Evolutionary conservation across 2,329 filamentous ascomycete species (phyloP), one percentile per base, ranked within the genome.

Genomic region (Diplodia corticola): DNA sequence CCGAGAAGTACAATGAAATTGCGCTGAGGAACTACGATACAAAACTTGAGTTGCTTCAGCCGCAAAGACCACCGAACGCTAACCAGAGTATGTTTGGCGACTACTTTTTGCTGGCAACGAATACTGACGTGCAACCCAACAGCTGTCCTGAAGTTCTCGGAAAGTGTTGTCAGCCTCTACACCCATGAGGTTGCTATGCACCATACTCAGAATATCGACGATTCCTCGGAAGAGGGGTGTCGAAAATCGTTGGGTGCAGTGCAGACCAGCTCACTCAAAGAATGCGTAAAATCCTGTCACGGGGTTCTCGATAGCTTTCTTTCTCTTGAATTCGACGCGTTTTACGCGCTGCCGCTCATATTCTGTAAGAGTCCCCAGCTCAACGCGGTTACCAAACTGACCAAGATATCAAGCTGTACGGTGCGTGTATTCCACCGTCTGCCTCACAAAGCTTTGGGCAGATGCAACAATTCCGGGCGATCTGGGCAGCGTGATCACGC

Each of bases 391-490:
- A 55, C 70, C 26, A 12, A 17, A 2, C 3, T 61, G 20, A 67
- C 50, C 51, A 33, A 44, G 5, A 44, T 1, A 15, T 3, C 2
- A 51, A 79, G 77, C 85, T 71, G 84, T 86, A 20, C 81, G 85
- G 44, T 80, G 83, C 54, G 82, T 84, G 12, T 87, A 87, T 70
- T 83, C 85, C 15, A 80, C 85, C 24, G 83, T 87, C 5, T 82
- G 86, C 35, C 78, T 88, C 7, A 85, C 87, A 75, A 87, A 87
- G 70, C 82, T 88, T 78, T 86, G 85, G 75, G 84, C 86, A 55
- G 83, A 84, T 1, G 80, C 83, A 6, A 81, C 79, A 4, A 79
- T 77, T n/a, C 81, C 82, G 4, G 78, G 77, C 22, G 82, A 85
- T 70, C 76, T 85, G 1, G 79, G 80, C 59, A 82, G 78, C 68